A percentile compares a stretch with the other conserved stretches of the same genome.
Conservation (phyloP, 768 basidiomycete species). For the Boletus rubropictus region DNA sequence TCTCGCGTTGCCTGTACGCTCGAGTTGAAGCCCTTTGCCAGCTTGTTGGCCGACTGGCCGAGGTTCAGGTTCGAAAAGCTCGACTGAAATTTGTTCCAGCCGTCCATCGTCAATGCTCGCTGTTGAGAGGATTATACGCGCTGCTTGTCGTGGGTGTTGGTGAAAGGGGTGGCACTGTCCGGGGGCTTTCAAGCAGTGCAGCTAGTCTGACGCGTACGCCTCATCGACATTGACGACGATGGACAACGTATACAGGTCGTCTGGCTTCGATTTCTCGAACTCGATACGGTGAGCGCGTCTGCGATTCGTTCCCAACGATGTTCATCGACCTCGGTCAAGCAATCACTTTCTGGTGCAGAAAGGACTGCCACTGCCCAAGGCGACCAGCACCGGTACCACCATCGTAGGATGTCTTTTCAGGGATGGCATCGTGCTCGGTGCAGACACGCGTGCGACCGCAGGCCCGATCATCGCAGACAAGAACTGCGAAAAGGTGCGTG, state of each 20-base stretch:
- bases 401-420: slow-evolving; percentile 95
- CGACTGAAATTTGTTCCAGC: slow-evolving; percentile 65
- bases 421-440: slow-evolving; percentile 90
- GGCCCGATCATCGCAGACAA: slow-evolving; percentile 96
- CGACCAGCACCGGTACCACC: slow-evolving; percentile 92
- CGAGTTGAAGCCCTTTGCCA: slow-evolving; percentile 75
- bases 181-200: too few relatives aligned
- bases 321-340: slow-evolving; percentile 31
- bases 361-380: slow-evolving; percentile 72
- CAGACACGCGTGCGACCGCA: slow-evolving; percentile 93
- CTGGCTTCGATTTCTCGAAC: slow-evolving; percentile 80
- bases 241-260: slow-evolving; percentile 41
- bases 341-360: slow-evolving; percentile 68
- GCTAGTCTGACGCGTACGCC: slow-evolving; percentile 28
- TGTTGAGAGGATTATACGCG: neutral
- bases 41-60: slow-evolving; percentile 66
- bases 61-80: slow-evolving; percentile 63
- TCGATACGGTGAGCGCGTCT: slow-evolving; percentile 47
- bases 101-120: slow-evolving; percentile 32
- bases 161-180: neutral
- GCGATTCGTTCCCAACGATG: neutral
- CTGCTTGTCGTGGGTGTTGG: slow-evolving; percentile 2
- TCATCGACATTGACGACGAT: slow-evolving; percentile 27
- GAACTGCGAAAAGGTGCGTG: slow-evolving; percentile 95
- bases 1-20: slow-evolving; percentile 85